Conservation (phyloP, 1,139 yeast species). For the Chernovozyma aurita region DNA sequence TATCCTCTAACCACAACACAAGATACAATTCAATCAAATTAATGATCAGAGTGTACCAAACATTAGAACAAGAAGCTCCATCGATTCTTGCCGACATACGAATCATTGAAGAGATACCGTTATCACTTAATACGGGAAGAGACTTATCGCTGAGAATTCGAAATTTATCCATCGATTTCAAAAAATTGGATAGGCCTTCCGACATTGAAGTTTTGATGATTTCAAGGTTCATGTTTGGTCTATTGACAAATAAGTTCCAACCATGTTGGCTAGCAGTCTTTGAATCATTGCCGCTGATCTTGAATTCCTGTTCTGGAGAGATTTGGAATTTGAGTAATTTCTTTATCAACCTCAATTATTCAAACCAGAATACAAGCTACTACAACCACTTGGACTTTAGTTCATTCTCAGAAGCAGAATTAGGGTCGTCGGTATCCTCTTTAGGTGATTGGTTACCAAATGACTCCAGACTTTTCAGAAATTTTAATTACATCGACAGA, state of each 20-base stretch:
- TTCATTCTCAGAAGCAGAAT: conserved; percentile 11
- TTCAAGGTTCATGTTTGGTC: conserved; percentile 64
- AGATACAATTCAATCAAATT: conserved; percentile 45
- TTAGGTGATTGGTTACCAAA: conserved; percentile 26
- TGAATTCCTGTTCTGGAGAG: conserved; percentile 35
- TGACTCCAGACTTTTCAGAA: conserved; percentile 25
- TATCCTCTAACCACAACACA: conserved; percentile 42
- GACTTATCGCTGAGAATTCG: conserved; percentile 71
- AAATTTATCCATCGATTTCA: conserved; percentile 48
- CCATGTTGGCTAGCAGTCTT: conserved; percentile 81
- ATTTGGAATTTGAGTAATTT: conserved; percentile 55
- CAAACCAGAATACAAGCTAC: conserved; percentile 12
- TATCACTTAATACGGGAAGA: conserved; percentile 66
- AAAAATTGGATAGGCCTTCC: conserved; percentile 30
- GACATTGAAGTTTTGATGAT: conserved; percentile 37
- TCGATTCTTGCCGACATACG: conserved; percentile 37
- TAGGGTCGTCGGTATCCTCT: not conserved
- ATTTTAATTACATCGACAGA: conserved; percentile 19
- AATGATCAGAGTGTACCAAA: conserved; percentile 24
- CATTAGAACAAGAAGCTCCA: conserved; percentile 26
- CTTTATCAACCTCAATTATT: conserved; percentile 35
- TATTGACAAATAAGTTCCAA: conserved; percentile 69
- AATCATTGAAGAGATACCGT: conserved; percentile 69
- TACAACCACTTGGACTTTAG: conserved; percentile 13
- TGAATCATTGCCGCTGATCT: conserved; percentile 52